Evolutionary conservation across 805 yeast species (phyloP).

Genomic region (Vanderwaltozyma tropicalis): DNA sequence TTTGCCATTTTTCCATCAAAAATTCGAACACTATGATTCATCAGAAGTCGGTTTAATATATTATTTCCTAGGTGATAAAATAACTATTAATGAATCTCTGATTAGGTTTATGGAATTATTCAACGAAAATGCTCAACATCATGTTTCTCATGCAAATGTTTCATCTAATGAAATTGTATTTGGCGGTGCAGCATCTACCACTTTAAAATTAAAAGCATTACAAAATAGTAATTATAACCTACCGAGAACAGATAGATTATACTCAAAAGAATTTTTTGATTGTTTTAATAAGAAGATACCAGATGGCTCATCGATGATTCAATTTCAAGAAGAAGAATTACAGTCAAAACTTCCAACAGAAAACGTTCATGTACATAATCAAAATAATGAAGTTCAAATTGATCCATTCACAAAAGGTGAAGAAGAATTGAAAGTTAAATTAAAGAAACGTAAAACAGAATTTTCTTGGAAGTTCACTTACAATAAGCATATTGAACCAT

Average conservation of each 20-base stretch:
- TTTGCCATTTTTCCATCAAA: slow-evolving; percentile 14
- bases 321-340: slow-evolving; percentile 14
- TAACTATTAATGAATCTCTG: slow-evolving; percentile 38
- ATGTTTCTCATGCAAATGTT: slow-evolving; percentile 61
- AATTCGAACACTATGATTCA: slow-evolving; percentile 19
- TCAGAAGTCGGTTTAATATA: slow-evolving; percentile 44
- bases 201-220: slow-evolving; percentile 48
- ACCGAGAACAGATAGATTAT: slow-evolving; percentile 26
- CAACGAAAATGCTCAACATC: slow-evolving; percentile 36
- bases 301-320: slow-evolving; percentile 14
- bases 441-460: not conserved
- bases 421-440: slow-evolving; percentile 6
- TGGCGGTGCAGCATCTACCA: slow-evolving; percentile 41
- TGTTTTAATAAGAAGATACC: slow-evolving; percentile 25
- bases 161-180: slow-evolving; percentile 53
- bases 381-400: slow-evolving; percentile 10
- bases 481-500: slow-evolving; percentile 19
- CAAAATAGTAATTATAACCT: slow-evolving; percentile 33
- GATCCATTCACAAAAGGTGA: slow-evolving; percentile 16
- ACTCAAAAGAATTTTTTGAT: slow-evolving; percentile 25
- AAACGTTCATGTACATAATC: slow-evolving; percentile 20
- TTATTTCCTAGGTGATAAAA: slow-evolving; percentile 61
- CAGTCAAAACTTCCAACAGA: slow-evolving; percentile 7
- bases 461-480: slow-evolving; percentile 23
- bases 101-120: slow-evolving; percentile 43